Percentiles rank a stretch among this genome's conserved stretches.
These are phyloP conservation scores for Penicillium sclerotiorum DNA, from an alignment of 2,329 filamentous ascomycete species.

Conservation along the genomic window DNA sequence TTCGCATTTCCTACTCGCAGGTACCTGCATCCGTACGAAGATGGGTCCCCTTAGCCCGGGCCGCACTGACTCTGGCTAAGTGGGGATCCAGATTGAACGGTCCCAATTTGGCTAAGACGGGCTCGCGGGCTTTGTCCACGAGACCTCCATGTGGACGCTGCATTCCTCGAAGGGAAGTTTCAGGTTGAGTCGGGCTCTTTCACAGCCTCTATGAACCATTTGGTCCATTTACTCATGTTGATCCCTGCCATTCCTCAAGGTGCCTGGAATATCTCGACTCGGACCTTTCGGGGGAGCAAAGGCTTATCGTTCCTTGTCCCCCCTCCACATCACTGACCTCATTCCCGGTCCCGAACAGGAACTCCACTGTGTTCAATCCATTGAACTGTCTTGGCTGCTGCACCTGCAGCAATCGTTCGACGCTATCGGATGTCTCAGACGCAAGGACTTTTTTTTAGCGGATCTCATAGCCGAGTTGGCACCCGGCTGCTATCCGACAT, in stretches of 20 bases:
- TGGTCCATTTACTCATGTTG: too few relatives aligned
- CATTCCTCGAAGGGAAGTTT: constrained; percentile 15
- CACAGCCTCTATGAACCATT: too few relatives aligned
- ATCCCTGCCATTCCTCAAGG: too few relatives aligned
- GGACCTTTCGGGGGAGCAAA: too few relatives aligned
- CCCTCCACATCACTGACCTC: not conserved
- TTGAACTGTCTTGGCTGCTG: constrained; percentile 7
- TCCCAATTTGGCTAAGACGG: not conserved
- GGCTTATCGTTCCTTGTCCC: constrained; percentile 6
- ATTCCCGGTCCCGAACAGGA: not conserved
- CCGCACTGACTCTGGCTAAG: constrained; percentile 14
- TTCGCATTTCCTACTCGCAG: not conserved
- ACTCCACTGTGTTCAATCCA: constrained; percentile 11
- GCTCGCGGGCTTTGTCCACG: constrained; percentile 17
- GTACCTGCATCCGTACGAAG: constrained; percentile 25
- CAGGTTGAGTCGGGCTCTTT: constrained; percentile 14
- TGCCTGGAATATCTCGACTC: too few relatives aligned
- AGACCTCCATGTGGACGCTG: constrained; percentile 27
- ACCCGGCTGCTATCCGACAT: constrained; percentile 14
- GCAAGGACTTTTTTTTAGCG: constrained; percentile 14
- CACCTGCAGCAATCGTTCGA: constrained; percentile 17
- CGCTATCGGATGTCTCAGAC: constrained; percentile 21
- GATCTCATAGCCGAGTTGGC: constrained; percentile 17
- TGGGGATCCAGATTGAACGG: constrained; percentile 10
- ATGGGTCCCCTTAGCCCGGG: constrained; percentile 3